phyloP scores from a whole-genome alignment of 1,284 basidiomycete species.

The Pholiota adiposa region DNA sequence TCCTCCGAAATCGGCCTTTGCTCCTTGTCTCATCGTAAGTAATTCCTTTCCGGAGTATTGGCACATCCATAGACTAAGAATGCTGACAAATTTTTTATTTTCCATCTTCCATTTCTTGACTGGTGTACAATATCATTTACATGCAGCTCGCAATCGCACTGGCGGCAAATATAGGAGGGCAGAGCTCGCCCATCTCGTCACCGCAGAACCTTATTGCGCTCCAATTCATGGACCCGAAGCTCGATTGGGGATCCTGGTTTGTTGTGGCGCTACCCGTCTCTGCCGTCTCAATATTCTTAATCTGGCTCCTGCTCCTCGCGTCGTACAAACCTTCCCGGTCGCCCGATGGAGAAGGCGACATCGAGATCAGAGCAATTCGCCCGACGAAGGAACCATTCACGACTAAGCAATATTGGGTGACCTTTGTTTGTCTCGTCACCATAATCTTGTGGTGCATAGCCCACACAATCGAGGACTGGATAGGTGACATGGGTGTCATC shows the following conservation, averaged over 20 bases:
- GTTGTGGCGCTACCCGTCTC: conserved; percentile 93
- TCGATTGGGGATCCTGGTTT: conserved; percentile 96
- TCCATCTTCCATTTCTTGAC: conserved; percentile 4
- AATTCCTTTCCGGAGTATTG: neutral
- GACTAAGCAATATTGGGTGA: conserved; percentile 90
- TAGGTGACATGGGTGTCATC: conserved; percentile 98
- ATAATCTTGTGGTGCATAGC: conserved; percentile 94
- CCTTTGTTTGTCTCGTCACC: conserved; percentile 83
- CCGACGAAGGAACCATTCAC: conserved; percentile 84
- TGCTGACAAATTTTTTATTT: conserved; percentile 6
- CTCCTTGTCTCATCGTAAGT: conserved; percentile 88
- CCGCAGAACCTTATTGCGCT: conserved; percentile 98
- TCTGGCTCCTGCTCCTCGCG: conserved; percentile 90
- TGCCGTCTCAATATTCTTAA: conserved; percentile 80
- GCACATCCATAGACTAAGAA: neutral
- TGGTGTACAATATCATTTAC: neutral
- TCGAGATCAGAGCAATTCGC: conserved; percentile 83
- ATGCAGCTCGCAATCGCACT: conserved; percentile 91
- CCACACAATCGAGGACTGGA: conserved; percentile 74
- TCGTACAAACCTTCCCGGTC: conserved; percentile 77
- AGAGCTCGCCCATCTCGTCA: conserved; percentile 92
- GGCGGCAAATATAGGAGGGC: conserved; percentile 98
- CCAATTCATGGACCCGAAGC: conserved; percentile 82
- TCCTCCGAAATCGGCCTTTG: conserved; percentile 87
- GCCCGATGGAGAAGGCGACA: conserved; percentile 77